Base-by-base conservation (phyloP, 2,329 filamentous ascomycete genomes). In the Aspergillus vadensis region DNA sequence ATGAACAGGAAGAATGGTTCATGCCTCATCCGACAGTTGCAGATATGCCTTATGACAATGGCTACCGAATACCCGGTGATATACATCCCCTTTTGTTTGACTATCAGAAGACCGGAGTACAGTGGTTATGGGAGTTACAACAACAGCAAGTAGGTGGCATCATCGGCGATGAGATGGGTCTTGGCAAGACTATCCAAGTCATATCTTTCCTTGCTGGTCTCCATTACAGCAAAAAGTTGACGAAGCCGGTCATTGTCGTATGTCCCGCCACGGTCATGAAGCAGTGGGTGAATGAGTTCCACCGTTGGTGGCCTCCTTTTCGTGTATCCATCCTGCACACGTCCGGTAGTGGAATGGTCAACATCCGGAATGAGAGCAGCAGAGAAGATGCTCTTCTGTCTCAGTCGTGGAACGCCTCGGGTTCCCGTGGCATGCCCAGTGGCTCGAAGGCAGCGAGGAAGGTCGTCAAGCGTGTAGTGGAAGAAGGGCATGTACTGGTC, bases 221-320 rank as follows among this genome's bases (percentile, higher is more conserved):
- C 8, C 95, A 99, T 73, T 93, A 97, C 76, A 98, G 92, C 77
- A 91, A 89, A 67, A 91, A 88, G 70, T 84, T 98, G 21, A 86
- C 85, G 21, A 91, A 91, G 61, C 95, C 95, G 0, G 88, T 96
- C 47, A 91, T 99, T 61, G 86, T 99, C 7, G 92, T 99, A 4
- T 93, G 92, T 54, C 95, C 95, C 2, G 94, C 94, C 3, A 99
- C 95, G 0, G 90, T 99, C 23, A 88, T 99, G 79, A 90, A 92
- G 63, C 95, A 99, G 74, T 99, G 95, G 95, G 95, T 97, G 12
- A 96, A 96, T 65, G 95, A 99, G 72, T 98, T 99, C 69, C 96
- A 99, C 77, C 88, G 89, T 12, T 99, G 96, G 96, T 99, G 96
- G 96, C 95, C 95, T n/a, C 89, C 95, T n/a, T 81, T 99, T 32